Percentiles rank a stretch among this genome's conserved stretches.
phyloP scores from a whole-genome alignment of 108 stramenopile genomes.

The Cyclotella distinguenda region DNA sequence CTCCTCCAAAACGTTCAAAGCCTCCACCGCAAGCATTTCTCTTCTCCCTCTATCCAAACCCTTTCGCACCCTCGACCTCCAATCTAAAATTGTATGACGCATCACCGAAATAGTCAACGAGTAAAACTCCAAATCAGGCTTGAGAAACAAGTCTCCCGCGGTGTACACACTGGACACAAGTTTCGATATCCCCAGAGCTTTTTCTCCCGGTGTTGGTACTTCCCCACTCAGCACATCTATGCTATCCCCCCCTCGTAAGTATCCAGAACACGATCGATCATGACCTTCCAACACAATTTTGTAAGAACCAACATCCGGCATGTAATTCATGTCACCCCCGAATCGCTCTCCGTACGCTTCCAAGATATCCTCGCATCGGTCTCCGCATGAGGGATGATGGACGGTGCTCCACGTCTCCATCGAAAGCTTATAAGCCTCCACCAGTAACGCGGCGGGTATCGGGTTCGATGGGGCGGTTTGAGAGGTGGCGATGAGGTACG shows the following conservation, averaged over 20 bases:
- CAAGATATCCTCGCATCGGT: constrained; percentile 30
- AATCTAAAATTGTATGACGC: constrained; percentile 31
- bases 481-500: constrained; percentile 7
- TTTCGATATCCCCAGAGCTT: constrained; percentile 16
- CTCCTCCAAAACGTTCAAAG: constrained; percentile 16
- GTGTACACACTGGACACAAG: constrained; percentile 24
- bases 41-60: background rate
- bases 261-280: constrained; percentile 26
- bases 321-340: constrained; percentile 44
- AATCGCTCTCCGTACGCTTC: constrained; percentile 38
- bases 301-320: constrained; percentile 26
- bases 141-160: constrained; percentile 35
- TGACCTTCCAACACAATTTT: constrained; percentile 37
- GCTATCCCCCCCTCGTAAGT: background rate
- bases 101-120: constrained; percentile 21
- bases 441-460: too few species aligned
- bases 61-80: constrained; percentile 3
- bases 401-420: constrained; percentile 36
- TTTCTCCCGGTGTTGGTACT: constrained; percentile 30
- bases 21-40: constrained; percentile 12
- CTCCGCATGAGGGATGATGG: constrained; percentile 18
- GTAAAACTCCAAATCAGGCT: constrained; percentile 37
- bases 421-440: constrained; percentile 25
- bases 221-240: background rate
- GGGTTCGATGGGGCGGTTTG: constrained; percentile 5